Conservation (phyloP, 495 filamentous ascomycete species). For the Tuber indicum region DNA sequence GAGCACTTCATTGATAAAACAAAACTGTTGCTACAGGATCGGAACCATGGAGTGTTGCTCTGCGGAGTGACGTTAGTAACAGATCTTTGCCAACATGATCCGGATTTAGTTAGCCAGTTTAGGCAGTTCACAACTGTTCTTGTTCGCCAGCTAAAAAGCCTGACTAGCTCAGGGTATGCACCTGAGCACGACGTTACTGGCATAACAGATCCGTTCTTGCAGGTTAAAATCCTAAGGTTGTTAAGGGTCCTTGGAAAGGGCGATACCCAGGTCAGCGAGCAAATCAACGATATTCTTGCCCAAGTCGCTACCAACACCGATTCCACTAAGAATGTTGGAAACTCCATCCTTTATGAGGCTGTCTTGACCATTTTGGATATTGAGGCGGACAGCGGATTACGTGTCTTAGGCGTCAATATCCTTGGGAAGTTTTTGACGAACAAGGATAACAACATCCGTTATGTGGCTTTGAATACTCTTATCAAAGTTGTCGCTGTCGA, state of each 20-base stretch:
- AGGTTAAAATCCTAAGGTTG: constrained; percentile 87
- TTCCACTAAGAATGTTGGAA: constrained; percentile 96
- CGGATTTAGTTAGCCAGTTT: constrained; percentile 82
- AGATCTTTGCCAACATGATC: constrained; percentile 89
- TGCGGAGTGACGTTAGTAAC: constrained; percentile 87
- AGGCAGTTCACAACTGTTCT: constrained; percentile 68
- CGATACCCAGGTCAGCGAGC: constrained; percentile 81
- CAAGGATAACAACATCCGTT: constrained; percentile 98
- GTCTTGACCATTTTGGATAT: constrained; percentile 97
- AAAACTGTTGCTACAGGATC: constrained; percentile 75
- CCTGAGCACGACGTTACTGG: constrained; percentile 97
- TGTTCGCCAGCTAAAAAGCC: constrained; percentile 81
- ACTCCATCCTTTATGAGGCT: constrained; percentile 94
- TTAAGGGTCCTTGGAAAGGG: constrained; percentile 80
- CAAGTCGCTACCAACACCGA: constrained; percentile 99
- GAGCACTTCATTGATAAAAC: constrained; percentile 96
- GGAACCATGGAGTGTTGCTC: constrained; percentile 89
- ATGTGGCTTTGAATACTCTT: constrained; percentile 92
- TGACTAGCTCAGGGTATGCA: constrained; percentile 92
- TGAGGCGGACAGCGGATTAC: constrained; percentile 86
- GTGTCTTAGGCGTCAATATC: constrained; percentile 95
- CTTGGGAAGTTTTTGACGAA: constrained; percentile 96
- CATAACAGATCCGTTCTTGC: constrained; percentile 97
- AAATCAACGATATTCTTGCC: constrained; percentile 96
- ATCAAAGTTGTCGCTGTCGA: constrained; percentile 98